Evolutionary conservation across 2,329 filamentous ascomycete species (phyloP).

Genomic region (Exophiala spinifera): DNA sequence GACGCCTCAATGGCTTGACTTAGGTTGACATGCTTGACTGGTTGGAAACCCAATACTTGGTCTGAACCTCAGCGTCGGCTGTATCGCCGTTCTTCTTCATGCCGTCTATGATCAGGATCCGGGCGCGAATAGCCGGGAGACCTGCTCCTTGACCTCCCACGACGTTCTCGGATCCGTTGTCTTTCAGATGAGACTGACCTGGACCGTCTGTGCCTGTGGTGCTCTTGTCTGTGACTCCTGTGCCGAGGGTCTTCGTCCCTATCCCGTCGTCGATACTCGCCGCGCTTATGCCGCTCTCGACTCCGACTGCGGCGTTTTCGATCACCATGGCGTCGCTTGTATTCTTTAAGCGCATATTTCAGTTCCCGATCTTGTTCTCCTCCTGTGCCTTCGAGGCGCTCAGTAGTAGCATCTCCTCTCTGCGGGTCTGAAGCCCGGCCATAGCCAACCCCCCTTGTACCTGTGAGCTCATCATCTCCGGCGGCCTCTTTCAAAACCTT

Average conservation of each 20-base stretch:
- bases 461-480: slow-evolving; percentile 32
- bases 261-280: slow-evolving; percentile 33
- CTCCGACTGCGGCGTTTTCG: slow-evolving; percentile 26
- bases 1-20: slow-evolving; percentile 13
- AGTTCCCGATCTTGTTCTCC: slow-evolving; percentile 27
- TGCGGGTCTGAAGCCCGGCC: slow-evolving; percentile 11
- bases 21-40: too few species aligned
- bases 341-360: slow-evolving; percentile 30
- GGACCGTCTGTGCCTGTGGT: slow-evolving; percentile 32
- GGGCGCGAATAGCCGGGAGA: slow-evolving; percentile 9
- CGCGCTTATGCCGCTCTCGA: slow-evolving; percentile 32
- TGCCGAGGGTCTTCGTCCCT: slow-evolving; percentile 35
- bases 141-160: slow-evolving; percentile 12
- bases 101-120: neutral
- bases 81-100: slow-evolving; percentile 11
- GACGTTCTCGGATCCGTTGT: slow-evolving; percentile 9
- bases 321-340: slow-evolving; percentile 37
- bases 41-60: too few species aligned
- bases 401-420: slow-evolving; percentile 34
- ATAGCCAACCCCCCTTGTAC: slow-evolving; percentile 36
- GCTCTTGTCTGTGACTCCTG: slow-evolving; percentile 32
- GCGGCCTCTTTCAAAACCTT: slow-evolving; percentile 48
- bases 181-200: slow-evolving; percentile 13
- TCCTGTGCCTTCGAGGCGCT: slow-evolving; percentile 32
- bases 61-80: slow-evolving; percentile 5